Conservation (phyloP, 148 eudicot species). For the Camellia lanceoleosa region DNA sequence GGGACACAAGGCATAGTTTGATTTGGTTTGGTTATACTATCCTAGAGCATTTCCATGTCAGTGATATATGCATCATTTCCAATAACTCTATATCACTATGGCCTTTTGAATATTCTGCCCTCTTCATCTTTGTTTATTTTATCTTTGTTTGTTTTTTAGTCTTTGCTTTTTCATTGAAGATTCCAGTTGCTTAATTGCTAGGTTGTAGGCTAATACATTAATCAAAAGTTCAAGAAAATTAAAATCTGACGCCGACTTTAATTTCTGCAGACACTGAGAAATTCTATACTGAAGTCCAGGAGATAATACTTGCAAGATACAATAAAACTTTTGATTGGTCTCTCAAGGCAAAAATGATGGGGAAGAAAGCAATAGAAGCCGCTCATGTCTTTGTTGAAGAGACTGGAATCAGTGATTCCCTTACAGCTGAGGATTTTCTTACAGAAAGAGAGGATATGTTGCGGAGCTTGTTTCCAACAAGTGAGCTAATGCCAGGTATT, state of each 20-base stretch:
- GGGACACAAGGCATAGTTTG: too few species aligned
- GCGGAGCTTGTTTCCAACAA: slow-evolving; percentile 67
- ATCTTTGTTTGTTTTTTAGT: background rate
- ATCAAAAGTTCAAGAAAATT: background rate
- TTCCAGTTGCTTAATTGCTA: background rate
- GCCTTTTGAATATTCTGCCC: background rate
- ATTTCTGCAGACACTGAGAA: slow-evolving; percentile 77
- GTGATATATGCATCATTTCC: background rate
- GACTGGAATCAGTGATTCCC: slow-evolving; percentile 73
- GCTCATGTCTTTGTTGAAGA: slow-evolving; percentile 90
- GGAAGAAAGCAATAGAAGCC: slow-evolving; percentile 91
- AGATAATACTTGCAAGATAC: slow-evolving; percentile 71
- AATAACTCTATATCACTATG: background rate
- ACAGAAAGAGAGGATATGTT: slow-evolving; percentile 85
- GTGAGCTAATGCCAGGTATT: slow-evolving; percentile 95
- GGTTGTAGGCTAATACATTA: background rate
- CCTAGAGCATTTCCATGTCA: background rate
- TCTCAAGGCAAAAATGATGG: slow-evolving; percentile 98
- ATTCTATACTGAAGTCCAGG: slow-evolving; percentile 92
- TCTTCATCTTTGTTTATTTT: background rate
- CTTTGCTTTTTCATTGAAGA: slow-evolving; percentile 2
- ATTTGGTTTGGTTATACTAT: background rate
- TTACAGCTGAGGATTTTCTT: slow-evolving; percentile 88
- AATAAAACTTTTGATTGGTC: slow-evolving; percentile 97
- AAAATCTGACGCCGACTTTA: slow-evolving; percentile 2